These are phyloP conservation scores for Neurospora crassa DNA, from an alignment of 2,329 filamentous ascomycete genomes.

Conservation along the genomic window DNA sequence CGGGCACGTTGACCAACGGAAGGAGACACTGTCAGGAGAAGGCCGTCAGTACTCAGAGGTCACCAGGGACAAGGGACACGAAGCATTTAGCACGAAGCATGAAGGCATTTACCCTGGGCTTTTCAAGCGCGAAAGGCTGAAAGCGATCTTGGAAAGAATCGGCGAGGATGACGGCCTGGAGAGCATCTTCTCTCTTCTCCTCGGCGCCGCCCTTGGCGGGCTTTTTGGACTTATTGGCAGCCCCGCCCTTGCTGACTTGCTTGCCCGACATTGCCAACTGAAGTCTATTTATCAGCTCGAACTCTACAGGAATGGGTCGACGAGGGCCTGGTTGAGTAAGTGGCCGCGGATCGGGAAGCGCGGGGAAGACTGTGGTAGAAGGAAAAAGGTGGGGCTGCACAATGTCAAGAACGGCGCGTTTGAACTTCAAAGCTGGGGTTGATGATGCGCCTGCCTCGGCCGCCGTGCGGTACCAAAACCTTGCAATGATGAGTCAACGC, in stretches of 20 bases:
- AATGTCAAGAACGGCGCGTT: background rate
- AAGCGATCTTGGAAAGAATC: constrained; percentile 94
- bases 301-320: background rate
- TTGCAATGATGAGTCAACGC: background rate
- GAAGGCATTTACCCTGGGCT: constrained; percentile 59
- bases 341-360: background rate
- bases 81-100: background rate
- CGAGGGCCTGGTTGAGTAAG: background rate
- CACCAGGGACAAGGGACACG: background rate
- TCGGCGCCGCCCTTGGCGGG: constrained; percentile 36
- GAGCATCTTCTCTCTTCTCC: constrained; percentile 49
- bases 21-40: constrained; percentile 63
- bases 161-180: constrained; percentile 63
- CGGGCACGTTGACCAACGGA: constrained; percentile 81
- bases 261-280: constrained; percentile 31
- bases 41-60: constrained; percentile 11
- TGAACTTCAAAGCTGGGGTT: background rate
- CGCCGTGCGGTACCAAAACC: background rate
- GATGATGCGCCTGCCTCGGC: background rate
- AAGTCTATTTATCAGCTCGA: background rate
- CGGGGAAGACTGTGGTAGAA: background rate
- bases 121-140: constrained; percentile 78
- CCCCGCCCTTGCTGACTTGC: constrained; percentile 31
- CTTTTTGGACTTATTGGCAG: constrained; percentile 42
- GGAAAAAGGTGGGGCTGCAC: background rate